These are phyloP conservation scores for Botrytis paeoniae DNA, from an alignment of 2,329 filamentous ascomycete genomes.

Conservation along the genomic window DNA sequence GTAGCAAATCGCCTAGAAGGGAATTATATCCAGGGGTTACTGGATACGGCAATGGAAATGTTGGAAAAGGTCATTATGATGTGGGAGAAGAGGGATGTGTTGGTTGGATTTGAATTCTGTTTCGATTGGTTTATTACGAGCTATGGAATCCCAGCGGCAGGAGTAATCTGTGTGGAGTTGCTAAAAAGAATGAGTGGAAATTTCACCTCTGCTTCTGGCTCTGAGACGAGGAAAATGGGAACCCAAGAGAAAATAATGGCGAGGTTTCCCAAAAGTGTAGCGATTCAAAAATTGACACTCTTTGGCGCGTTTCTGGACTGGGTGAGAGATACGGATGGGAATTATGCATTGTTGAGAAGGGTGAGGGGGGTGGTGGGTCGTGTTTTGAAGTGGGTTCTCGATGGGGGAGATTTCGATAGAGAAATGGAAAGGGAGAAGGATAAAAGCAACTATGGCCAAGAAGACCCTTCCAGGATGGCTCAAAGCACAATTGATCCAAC, in stretches of 20 bases:
- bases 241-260: neutral
- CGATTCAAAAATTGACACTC: constrained; percentile 35
- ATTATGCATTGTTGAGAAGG: constrained; percentile 28
- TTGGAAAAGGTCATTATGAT: constrained; percentile 33
- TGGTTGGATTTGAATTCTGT: constrained; percentile 25
- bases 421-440: neutral
- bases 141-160: constrained; percentile 34
- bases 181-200: constrained; percentile 28
- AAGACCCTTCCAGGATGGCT: neutral
- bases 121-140: constrained; percentile 35
- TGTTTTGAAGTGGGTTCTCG: constrained; percentile 3
- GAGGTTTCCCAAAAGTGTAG: constrained; percentile 31
- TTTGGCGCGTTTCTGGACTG: constrained; percentile 37
- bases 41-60: constrained; percentile 34
- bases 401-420: neutral
- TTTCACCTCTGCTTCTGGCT: neutral
- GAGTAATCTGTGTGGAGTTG: constrained; percentile 35
- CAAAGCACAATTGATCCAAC: neutral
- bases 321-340: constrained; percentile 36
- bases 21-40: constrained; percentile 27
- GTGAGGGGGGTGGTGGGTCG: neutral
- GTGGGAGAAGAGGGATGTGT: constrained; percentile 34
- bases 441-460: neutral
- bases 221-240: neutral
- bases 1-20: constrained; percentile 26